Evolutionary conservation across 441 rosid species (phyloP).

Genomic region (Gossypium davidsonii): DNA sequence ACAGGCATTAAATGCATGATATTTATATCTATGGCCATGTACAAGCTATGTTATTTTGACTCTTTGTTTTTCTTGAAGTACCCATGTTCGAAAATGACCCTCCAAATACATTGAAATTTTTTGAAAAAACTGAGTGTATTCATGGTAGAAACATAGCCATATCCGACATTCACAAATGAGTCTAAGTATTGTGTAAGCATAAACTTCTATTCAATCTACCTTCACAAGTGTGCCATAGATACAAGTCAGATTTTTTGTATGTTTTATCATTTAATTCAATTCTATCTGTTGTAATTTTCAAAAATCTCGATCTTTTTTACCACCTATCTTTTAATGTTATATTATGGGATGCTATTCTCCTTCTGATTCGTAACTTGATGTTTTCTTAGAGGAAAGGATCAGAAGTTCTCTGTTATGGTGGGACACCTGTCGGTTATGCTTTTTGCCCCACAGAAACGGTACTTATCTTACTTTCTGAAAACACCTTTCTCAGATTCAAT

Average conservation of each 20-base stretch:
- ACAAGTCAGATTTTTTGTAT: not conserved
- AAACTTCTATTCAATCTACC: not conserved
- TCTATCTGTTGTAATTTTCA: not conserved
- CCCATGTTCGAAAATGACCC: not conserved
- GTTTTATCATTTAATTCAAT: not conserved
- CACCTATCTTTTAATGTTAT: not conserved
- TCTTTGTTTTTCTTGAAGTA: slow-evolving; percentile 1
- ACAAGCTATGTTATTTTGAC: not conserved
- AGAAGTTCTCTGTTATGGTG: slow-evolving; percentile 64
- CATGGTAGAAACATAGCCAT: not conserved
- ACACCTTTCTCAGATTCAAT: not conserved
- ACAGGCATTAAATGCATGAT: not conserved
- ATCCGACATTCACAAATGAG: not conserved
- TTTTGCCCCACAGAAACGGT: slow-evolving; percentile 73
- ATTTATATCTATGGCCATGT: not conserved
- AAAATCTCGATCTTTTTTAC: not conserved
- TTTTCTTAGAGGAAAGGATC: slow-evolving; percentile 72
- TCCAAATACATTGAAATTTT: not conserved
- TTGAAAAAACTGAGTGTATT: not conserved
- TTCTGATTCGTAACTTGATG: slow-evolving; percentile 8
- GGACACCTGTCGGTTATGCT: slow-evolving; percentile 77
- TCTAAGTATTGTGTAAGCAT: not conserved
- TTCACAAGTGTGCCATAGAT: not conserved
- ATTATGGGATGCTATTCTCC: not conserved
- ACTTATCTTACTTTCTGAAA: slow-evolving; percentile 15